Base-by-base conservation (phyloP, 2,329 filamentous ascomycete species). In the Rhinocladiella similis region DNA sequence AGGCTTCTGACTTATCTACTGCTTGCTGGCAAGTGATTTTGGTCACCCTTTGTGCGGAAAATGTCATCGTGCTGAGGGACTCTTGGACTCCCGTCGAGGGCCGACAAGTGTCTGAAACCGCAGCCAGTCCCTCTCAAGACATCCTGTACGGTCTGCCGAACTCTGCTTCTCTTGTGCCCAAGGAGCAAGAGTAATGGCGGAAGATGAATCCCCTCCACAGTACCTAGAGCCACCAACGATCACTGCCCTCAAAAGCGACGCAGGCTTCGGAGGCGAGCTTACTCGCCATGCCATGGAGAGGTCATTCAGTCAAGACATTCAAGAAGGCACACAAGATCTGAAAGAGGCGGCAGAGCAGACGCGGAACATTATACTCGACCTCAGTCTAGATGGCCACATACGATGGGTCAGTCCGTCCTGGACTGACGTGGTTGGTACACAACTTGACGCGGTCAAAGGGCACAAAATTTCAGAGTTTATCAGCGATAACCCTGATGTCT, bases 391-490 rank as follows among this genome's bases (percentile, higher is more conserved):
- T 69, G 91, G 91, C 63, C 88, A 85, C 59, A 88, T 99, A 67
- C 89, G 91, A 74, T 99, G 94, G 90, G 92, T 96, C 66, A 97
- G 93, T 71, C 90, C 92, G 12, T 97, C 93, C 14, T 99, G 94
- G 94, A 84, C 85, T 59, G 91, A 97, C 67, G 88, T 99, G 48
- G 88, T 97, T 59, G 94, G 94, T 56, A 93, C 89, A 3, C 77
- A 83, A 43, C 82, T 87, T 38, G 85, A 89, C 42, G 81, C 83
- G 6, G 85, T 97, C 49, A 82, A 89, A 65, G 90, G 90, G 56
- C 86, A 84, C 63, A 81, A 86, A 59, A 91, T 99, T 62, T 82
- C 89, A 54, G 89, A 96, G 54, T 75, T 97, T 48, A 83, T 97
- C 60, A 79, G 91, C 63, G 90, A 89, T 59, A 89, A 96, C 73